Conservation (phyloP, 371 early-diverging fungal genomes). For the Mortierella sp. region DNA sequence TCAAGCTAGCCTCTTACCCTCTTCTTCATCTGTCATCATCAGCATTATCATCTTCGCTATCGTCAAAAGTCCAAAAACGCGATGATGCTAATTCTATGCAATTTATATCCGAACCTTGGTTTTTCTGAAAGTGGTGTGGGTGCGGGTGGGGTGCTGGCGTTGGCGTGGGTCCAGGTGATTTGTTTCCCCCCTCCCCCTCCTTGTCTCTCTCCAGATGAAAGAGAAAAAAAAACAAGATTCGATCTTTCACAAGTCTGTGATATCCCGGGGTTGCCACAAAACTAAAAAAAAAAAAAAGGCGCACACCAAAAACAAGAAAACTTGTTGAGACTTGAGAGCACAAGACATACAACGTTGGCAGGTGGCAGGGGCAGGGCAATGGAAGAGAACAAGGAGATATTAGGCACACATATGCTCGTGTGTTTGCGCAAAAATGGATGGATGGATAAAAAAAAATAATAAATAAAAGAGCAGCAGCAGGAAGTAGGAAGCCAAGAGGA, state of each 20-base stretch:
- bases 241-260: neutral
- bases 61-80: neutral
- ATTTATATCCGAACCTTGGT: neutral
- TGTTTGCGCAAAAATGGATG: neutral
- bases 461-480: too few relatives aligned
- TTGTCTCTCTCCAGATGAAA: neutral
- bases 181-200: neutral
- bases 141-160: too few relatives aligned
- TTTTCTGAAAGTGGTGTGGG: neutral
- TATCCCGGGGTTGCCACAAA: neutral
- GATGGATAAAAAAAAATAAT: neutral
- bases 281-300: neutral
- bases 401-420: neutral
- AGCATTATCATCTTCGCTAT: neutral
- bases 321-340: neutral
- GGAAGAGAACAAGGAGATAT: neutral
- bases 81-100: neutral
- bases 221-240: neutral
- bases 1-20: neutral
- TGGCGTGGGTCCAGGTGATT: neutral
- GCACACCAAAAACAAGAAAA: neutral
- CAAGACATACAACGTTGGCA: neutral
- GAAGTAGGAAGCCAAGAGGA: slow-evolving; percentile 22
- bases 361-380: neutral
- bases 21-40: neutral